Percentiles rank a stretch among this genome's conserved stretches.
Conservation (phyloP, 2,329 filamentous ascomycete species). For the Colletotrichum musicola region DNA sequence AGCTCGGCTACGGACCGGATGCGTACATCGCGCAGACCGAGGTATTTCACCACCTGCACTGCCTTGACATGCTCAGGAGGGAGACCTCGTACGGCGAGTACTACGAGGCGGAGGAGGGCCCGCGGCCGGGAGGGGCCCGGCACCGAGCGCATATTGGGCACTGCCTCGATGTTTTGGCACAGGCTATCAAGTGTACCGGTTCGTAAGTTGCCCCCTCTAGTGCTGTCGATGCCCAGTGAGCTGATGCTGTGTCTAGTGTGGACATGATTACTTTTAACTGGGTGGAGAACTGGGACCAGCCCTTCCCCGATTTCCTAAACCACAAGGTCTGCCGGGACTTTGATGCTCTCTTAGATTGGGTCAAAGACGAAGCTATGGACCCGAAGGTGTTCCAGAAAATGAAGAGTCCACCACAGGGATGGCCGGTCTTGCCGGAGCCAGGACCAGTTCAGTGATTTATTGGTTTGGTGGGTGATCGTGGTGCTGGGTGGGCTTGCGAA, state of each 20-base stretch:
- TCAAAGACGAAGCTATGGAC: conserved; percentile 32
- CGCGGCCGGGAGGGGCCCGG: conserved; percentile 19
- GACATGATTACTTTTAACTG: conserved; percentile 50
- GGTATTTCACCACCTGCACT: conserved; percentile 54
- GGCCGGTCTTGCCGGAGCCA: conserved; percentile 19
- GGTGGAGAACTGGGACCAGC: conserved; percentile 45
- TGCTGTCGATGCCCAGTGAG: too few species aligned
- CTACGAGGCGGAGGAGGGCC: conserved; percentile 13
- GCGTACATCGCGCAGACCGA: conserved; percentile 51
- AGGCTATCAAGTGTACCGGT: conserved; percentile 48
- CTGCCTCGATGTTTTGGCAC: conserved; percentile 46
- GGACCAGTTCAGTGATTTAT: not conserved
- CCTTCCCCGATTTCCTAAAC: conserved; percentile 49
- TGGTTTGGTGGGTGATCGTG: too few species aligned
- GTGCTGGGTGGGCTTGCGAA: too few species aligned
- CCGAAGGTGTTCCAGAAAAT: conserved; percentile 11
- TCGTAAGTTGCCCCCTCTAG: not conserved
- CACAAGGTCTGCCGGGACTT: conserved; percentile 49
- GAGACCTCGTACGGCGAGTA: conserved; percentile 30
- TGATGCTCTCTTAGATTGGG: conserved; percentile 40
- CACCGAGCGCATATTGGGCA: conserved; percentile 46
- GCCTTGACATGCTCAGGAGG: conserved; percentile 49
- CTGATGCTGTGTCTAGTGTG: conserved; percentile 36
- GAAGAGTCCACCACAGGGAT: conserved; percentile 15
- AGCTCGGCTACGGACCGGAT: conserved; percentile 47